Evolutionary conservation across 2,329 filamentous ascomycete genomes (phyloP).

Genomic region (Fusarium redolens): DNA sequence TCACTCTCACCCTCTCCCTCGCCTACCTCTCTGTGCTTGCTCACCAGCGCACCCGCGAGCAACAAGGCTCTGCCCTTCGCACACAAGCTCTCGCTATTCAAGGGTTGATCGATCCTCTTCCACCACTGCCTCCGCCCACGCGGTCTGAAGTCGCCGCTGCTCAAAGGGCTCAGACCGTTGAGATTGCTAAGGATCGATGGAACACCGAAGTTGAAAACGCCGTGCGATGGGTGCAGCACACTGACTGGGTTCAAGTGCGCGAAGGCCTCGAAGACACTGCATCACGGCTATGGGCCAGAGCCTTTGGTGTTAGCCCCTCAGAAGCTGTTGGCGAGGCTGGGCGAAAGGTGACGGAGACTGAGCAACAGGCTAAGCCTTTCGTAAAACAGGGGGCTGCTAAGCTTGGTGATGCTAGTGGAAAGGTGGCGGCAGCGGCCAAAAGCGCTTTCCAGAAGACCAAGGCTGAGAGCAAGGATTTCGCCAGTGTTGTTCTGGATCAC

Average conservation of each 20-base stretch:
- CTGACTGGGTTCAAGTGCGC: slow-evolving; percentile 72
- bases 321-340: slow-evolving; percentile 45
- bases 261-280: slow-evolving; percentile 66
- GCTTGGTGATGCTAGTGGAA: slow-evolving; percentile 38
- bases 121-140: slow-evolving; percentile 60
- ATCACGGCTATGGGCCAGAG: slow-evolving; percentile 57
- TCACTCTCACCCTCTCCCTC: slow-evolving; percentile 78
- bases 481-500: slow-evolving; percentile 28
- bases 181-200: slow-evolving; percentile 81
- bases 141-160: slow-evolving; percentile 63
- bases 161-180: slow-evolving; percentile 67
- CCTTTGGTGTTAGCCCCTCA: slow-evolving; percentile 52
- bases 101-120: slow-evolving; percentile 61
- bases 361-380: slow-evolving; percentile 49
- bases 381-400: slow-evolving; percentile 48
- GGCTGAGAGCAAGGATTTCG: slow-evolving; percentile 44
- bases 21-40: slow-evolving; percentile 78
- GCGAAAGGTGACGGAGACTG: slow-evolving; percentile 48
- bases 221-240: slow-evolving; percentile 73
- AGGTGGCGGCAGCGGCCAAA: slow-evolving; percentile 51
- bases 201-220: slow-evolving; percentile 77
- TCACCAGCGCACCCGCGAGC: slow-evolving; percentile 74
- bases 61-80: slow-evolving; percentile 67
- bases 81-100: slow-evolving; percentile 67
- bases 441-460: slow-evolving; percentile 49